phyloP scores from a whole-genome alignment of 805 yeast genomes.

The Wickerhamomyces chaumierensis region DNA sequence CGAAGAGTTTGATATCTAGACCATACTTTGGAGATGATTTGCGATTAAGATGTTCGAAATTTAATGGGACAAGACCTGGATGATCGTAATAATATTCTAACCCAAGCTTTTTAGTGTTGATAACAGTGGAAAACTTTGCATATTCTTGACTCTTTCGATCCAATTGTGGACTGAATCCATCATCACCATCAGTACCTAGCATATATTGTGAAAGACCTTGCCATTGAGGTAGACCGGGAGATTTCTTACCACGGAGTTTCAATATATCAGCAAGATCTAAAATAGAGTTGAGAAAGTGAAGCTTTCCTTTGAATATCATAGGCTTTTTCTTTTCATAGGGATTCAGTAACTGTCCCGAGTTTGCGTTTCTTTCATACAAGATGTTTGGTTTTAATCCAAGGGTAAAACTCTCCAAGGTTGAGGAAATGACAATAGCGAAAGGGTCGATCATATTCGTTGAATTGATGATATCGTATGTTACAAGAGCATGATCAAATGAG shows the following conservation, averaged over 20 bases:
- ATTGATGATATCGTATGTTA: constrained; percentile 43
- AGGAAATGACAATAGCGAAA: constrained; percentile 34
- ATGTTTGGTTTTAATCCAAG: constrained; percentile 61
- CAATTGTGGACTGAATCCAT: constrained; percentile 22
- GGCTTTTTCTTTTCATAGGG: not conserved
- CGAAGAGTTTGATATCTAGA: constrained; percentile 42
- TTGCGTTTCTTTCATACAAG: constrained; percentile 33
- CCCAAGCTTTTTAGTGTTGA: constrained; percentile 48
- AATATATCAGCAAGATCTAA: constrained; percentile 5
- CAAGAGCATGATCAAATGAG: constrained; percentile 44
- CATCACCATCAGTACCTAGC: constrained; percentile 26
- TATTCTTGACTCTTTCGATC: constrained; percentile 42
- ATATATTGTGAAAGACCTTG: constrained; percentile 65
- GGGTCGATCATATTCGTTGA: constrained; percentile 44
- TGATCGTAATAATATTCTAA: constrained; percentile 57
- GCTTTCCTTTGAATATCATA: not conserved
- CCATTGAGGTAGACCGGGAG: constrained; percentile 33
- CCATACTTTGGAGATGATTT: constrained; percentile 52
- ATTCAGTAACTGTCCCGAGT: not conserved
- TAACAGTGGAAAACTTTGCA: constrained; percentile 63
- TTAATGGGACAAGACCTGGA: constrained; percentile 51
- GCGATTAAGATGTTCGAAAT: constrained; percentile 40
- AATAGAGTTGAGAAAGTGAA: constrained; percentile 2
- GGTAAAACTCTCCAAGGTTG: constrained; percentile 41
- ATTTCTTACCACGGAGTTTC: constrained; percentile 4